phyloP scores from a whole-genome alignment of 2,329 filamentous ascomycete genomes.

The Escovopsis weberi region DNA sequence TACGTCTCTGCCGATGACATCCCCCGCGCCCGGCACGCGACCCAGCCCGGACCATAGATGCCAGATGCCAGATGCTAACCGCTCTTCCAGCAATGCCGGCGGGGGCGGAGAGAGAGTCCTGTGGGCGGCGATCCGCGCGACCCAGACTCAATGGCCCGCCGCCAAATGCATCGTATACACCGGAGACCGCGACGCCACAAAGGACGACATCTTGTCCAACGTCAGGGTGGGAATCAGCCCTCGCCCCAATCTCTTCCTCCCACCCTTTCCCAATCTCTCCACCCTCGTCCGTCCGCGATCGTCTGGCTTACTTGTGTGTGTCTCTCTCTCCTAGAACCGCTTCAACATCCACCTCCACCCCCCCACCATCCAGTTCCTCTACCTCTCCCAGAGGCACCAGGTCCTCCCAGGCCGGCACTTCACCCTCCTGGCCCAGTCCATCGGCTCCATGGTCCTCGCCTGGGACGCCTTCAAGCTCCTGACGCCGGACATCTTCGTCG shows the following conservation, averaged over 20 bases:
- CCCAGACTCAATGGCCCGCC: slow-evolving; percentile 75
- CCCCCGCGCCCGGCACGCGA: background rate
- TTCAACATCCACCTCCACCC: slow-evolving; percentile 88
- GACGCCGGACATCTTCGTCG: slow-evolving; percentile 85
- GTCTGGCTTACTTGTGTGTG: too few species aligned
- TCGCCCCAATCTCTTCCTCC: too few species aligned
- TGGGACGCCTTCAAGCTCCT: slow-evolving; percentile 89
- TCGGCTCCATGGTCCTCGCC: slow-evolving; percentile 75
- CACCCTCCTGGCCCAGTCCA: slow-evolving; percentile 83
- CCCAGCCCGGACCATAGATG: background rate
- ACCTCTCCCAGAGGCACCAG: slow-evolving; percentile 75
- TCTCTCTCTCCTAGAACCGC: slow-evolving; percentile 40
- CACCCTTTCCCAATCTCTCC: background rate
- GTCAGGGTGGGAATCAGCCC: slow-evolving; percentile 44
- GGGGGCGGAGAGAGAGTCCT: slow-evolving; percentile 91
- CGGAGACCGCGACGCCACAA: slow-evolving; percentile 79
- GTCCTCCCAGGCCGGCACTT: slow-evolving; percentile 77
- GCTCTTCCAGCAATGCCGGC: slow-evolving; percentile 61
- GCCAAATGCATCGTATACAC: slow-evolving; percentile 90
- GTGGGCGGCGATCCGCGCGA: slow-evolving; percentile 88
- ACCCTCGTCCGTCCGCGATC: too few species aligned
- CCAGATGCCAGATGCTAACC: slow-evolving; percentile 1
- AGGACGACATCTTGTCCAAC: slow-evolving; percentile 60
- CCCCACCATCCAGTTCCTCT: slow-evolving; percentile 74
- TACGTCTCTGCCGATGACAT: slow-evolving; percentile 25